Base-by-base conservation (phyloP, 495 filamentous ascomycete genomes). In the Daldinia caldariorum region DNA sequence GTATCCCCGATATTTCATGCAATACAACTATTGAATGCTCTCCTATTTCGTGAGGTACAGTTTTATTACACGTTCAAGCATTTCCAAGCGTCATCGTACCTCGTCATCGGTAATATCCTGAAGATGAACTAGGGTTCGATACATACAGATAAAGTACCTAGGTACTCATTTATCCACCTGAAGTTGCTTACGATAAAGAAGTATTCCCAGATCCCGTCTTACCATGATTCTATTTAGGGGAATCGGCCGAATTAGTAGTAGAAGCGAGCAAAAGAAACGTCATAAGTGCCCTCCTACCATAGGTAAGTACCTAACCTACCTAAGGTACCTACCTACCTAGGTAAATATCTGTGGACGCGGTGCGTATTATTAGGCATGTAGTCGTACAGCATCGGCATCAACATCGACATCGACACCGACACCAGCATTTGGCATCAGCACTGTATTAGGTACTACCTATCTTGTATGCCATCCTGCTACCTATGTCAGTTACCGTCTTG, bases 131-230 rank as follows among this genome's bases (percentile, higher is more conserved):
- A 35, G 34, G 6, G 34, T 35, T 35, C 6, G 34, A 35, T 35
- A 35, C 6, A 35, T 35, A 35, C 34, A 26, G 26, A 26, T 26
- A 1, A 26, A 26, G 26, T 26, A 26, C 26, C 26, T 26, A 26
- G 26, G 26, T 26, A 26, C 26, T 26, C 3, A 26, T 26, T 3
- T 26, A 26, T 26, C 26, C 3, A 26, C 26, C 26, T 53, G 14
- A 45, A 34, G 38, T 67, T 18, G 57, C 35, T 41, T 32, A 47
- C 35, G 20, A 43, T 35, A 31, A 31, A 41, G 45, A 57, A 39
- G n/a, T 29, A 69, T 55, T 49, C 22, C 39, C 31, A 61, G 26
- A 64, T 70, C 38, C 60, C 37, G 29, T 63, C 45, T 47, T 47
- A 47, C 43, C 41, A 53, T 62, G 34, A 35, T 35, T 29, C 13